phyloP scores from a whole-genome alignment of 257 asterid genomes.

The Nicotiana tabacum region DNA sequence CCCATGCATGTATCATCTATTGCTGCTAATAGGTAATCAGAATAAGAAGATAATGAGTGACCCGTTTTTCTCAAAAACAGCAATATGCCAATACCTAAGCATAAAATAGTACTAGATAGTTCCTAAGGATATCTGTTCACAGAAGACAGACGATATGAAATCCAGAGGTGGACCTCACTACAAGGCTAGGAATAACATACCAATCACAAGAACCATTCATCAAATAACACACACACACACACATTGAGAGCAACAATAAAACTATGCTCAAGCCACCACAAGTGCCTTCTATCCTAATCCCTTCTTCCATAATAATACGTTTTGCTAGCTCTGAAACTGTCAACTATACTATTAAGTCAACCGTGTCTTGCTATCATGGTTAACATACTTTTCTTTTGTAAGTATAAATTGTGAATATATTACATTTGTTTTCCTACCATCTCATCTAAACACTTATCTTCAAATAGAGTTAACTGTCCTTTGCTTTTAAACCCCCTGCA shows the following conservation, averaged over 20 bases:
- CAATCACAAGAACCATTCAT: conserved; percentile 2
- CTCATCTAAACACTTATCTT: neutral
- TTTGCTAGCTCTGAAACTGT: neutral
- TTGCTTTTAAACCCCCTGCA: neutral
- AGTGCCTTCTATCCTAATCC: neutral
- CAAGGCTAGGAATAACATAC: neutral
- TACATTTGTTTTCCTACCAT: neutral
- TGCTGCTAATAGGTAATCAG: neutral
- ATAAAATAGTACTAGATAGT: neutral
- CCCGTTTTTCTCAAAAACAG: neutral
- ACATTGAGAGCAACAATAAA: neutral
- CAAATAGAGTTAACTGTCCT: neutral
- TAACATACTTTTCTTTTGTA: neutral
- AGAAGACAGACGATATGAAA: neutral
- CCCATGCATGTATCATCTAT: neutral
- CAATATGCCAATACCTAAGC: neutral
- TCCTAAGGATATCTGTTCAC: neutral
- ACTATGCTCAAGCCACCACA: neutral
- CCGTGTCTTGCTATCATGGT: neutral
- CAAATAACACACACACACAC: neutral
- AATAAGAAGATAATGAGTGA: neutral
- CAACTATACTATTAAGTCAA: neutral
- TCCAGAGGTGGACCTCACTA: neutral
- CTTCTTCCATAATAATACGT: neutral
- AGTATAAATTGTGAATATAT: neutral